phyloP scores from a whole-genome alignment of 441 rosid genomes.

The Eutrema salsugineum region DNA sequence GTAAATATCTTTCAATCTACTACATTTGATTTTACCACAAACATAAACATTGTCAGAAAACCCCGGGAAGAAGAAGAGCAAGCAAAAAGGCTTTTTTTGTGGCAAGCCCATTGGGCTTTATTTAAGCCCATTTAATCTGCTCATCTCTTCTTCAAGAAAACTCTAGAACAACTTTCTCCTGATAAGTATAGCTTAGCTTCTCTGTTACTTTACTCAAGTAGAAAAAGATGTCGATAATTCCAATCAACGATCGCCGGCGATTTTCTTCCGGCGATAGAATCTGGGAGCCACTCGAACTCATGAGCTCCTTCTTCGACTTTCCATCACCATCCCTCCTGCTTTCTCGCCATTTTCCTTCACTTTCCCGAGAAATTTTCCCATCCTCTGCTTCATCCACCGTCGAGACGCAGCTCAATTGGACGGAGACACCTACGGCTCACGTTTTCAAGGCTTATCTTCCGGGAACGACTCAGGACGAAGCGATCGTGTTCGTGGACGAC shows the following conservation, averaged over 20 bases:
- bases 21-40: neutral
- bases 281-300: constrained; percentile 42
- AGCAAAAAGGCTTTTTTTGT: neutral
- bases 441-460: constrained; percentile 52
- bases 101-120: constrained; percentile 7
- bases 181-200: neutral
- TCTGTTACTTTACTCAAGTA: neutral
- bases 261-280: neutral
- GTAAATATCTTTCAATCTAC: neutral
- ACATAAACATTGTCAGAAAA: neutral
- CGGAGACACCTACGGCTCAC: constrained; percentile 45
- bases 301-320: constrained; percentile 36
- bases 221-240: constrained; percentile 45
- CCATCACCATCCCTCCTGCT: constrained; percentile 25
- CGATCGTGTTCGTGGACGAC: constrained; percentile 50
- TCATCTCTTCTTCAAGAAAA: neutral
- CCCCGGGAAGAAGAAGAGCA: neutral
- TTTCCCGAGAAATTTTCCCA: constrained; percentile 33
- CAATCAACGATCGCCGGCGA: constrained; percentile 29
- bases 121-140: neutral
- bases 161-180: constrained; percentile 4
- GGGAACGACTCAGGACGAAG: constrained; percentile 30
- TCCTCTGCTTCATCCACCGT: constrained; percentile 7
- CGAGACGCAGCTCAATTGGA: constrained; percentile 47
- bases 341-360: constrained; percentile 25